Evolutionary conservation across 176 grass and related monocot genomes (phyloP).

Genomic region (Leersia perrieri): DNA sequence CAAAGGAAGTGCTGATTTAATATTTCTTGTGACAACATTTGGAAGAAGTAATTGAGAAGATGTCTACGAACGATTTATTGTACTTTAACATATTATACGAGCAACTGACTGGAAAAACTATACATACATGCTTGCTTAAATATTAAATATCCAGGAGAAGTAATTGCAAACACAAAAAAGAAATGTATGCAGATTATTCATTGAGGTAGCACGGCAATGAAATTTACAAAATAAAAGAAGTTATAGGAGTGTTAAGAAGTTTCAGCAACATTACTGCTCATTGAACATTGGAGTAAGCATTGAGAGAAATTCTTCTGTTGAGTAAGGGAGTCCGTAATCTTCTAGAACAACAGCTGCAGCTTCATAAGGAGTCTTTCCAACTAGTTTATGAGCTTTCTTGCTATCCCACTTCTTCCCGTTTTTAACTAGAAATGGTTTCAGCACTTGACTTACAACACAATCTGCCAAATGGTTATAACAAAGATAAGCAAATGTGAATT

Average conservation of each 20-base stretch:
- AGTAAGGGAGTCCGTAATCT: conserved; percentile 83
- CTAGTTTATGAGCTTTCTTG: conserved; percentile 64
- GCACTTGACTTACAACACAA: conserved; percentile 61
- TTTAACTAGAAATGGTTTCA: conserved; percentile 66
- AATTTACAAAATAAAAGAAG: conserved; percentile 15
- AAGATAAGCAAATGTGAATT: conserved; percentile 12
- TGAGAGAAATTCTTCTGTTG: conserved; percentile 73
- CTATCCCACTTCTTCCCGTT: conserved; percentile 83
- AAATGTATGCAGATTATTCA: not conserved
- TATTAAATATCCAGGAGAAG: not conserved
- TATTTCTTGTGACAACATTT: conserved; percentile 8
- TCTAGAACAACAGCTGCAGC: conserved; percentile 68
- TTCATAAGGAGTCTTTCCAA: conserved; percentile 82
- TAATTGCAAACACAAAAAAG: conserved; percentile 6
- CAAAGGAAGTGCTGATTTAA: not conserved
- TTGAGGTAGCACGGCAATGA: not conserved
- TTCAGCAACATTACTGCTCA: conserved; percentile 60
- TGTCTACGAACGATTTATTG: not conserved
- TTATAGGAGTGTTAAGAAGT: conserved; percentile 11
- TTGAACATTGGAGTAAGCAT: conserved; percentile 70
- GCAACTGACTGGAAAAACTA: not conserved
- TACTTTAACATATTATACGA: not conserved
- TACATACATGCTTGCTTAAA: not conserved
- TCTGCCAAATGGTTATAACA: conserved; percentile 55
- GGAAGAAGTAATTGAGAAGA: not conserved